Percentiles rank a stretch among this genome's conserved stretches.
Evolutionary conservation across 1,284 basidiomycete species (phyloP).

Genomic region (Ganoderma leucocontextum): DNA sequence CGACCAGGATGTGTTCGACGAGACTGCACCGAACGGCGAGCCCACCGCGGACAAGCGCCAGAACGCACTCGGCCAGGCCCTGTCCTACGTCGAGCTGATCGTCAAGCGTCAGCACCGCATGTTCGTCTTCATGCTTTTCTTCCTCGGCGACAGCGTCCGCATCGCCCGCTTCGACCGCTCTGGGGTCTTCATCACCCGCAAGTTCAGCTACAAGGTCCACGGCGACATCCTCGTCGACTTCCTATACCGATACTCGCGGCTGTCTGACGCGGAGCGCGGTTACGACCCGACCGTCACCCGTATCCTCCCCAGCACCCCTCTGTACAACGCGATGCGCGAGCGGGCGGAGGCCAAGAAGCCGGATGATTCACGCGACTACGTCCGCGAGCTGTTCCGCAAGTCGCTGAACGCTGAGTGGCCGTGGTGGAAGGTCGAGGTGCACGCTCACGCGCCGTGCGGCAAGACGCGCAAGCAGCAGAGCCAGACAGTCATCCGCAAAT

Average conservation of each 20-base stretch:
- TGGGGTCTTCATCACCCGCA: conserved; percentile 24
- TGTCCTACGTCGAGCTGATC: conserved; percentile 11
- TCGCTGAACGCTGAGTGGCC: conserved; percentile 10
- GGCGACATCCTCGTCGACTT: conserved; percentile 22
- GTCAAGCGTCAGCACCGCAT: conserved; percentile 22
- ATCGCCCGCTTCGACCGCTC: conserved; percentile 33
- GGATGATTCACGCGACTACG: conserved; percentile 10
- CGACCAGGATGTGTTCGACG: conserved; percentile 16
- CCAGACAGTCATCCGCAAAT: neutral
- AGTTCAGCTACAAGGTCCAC: conserved; percentile 24
- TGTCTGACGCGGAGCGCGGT: conserved; percentile 21
- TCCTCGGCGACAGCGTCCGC: conserved; percentile 26
- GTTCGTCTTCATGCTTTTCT: conserved; percentile 25
- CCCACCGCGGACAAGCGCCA: neutral
- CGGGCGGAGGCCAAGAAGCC: neutral
- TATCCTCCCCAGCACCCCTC: neutral
- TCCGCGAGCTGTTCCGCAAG: conserved; percentile 9
- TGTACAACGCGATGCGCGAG: neutral
- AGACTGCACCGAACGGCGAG: neutral
- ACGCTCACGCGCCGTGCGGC: neutral
- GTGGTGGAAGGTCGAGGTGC: conserved; percentile 19
- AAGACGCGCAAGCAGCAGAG: neutral
- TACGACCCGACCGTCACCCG: conserved; percentile 22
- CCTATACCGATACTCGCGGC: conserved; percentile 24
- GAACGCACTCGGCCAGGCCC: neutral